Evolutionary conservation across 139 green algal genomes (phyloP).

Genomic region (Chlamydomonas incerta): DNA sequence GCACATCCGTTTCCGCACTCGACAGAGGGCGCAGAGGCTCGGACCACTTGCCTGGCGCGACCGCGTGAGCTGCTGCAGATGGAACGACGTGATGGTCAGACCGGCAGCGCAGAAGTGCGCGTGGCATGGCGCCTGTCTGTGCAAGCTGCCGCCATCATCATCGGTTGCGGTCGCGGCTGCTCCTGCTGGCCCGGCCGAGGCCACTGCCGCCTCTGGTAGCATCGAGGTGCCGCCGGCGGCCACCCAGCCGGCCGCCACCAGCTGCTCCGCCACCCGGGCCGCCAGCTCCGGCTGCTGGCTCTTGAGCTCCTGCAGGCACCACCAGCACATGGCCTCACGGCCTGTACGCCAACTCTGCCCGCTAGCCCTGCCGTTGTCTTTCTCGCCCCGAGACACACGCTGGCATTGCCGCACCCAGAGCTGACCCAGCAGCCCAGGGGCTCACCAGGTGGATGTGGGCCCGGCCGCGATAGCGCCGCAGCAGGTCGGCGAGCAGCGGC

Average conservation of each 20-base stretch:
- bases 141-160: background rate
- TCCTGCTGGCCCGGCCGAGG: background rate
- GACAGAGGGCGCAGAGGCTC: no score
- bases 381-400: no score
- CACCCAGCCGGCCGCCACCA: constrained; percentile 39
- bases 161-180: background rate
- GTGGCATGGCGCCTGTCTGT: background rate
- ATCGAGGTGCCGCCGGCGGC: background rate
- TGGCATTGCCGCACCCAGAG: no score
- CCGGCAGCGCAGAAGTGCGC: constrained; percentile 37
- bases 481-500: constrained; percentile 42
- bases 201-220: background rate
- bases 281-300: constrained; percentile 50
- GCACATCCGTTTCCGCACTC: no score
- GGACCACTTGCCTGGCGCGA: background rate
- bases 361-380: no score
- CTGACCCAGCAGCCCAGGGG: no score
- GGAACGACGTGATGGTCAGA: constrained; percentile 67
- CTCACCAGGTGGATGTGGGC: constrained; percentile 64
- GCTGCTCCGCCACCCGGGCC: constrained; percentile 1
- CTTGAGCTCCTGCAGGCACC: constrained; percentile 59
- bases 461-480: constrained; percentile 39
- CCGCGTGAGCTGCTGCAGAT: constrained; percentile 49
- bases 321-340: background rate
- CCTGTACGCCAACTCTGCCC: background rate